These are phyloP conservation scores for Juncus effusus DNA, from an alignment of 176 grass and related monocot genomes.

Conservation along the genomic window DNA sequence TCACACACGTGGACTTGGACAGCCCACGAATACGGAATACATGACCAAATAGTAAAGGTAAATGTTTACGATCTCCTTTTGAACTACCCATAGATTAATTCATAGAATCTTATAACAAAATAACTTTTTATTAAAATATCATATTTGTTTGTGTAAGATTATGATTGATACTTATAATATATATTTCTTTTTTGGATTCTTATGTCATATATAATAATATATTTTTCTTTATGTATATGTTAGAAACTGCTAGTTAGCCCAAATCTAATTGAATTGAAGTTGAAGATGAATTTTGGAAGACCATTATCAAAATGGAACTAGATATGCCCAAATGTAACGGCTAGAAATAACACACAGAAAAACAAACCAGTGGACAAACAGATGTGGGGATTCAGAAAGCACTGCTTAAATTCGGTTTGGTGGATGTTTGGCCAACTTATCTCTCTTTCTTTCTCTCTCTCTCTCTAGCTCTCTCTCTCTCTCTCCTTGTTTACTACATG, in stretches of 20 bases:
- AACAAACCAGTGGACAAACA: neutral
- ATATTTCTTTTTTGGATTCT: neutral
- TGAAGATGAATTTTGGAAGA: too few relatives aligned
- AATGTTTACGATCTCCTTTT: neutral
- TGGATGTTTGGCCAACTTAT: slow-evolving; percentile 27
- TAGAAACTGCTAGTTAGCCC: too few relatives aligned
- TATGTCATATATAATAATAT: neutral
- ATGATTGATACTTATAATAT: neutral
- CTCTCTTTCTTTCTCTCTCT: slow-evolving; percentile 3
- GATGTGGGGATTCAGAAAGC: neutral
- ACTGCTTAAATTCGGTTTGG: slow-evolving; percentile 14
- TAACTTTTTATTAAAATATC: neutral
- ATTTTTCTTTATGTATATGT: too few relatives aligned
- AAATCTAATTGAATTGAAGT: too few relatives aligned
- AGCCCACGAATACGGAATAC: neutral
- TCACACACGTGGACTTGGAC: slow-evolving; percentile 24
- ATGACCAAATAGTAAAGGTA: neutral
- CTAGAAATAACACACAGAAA: slow-evolving; percentile 4
- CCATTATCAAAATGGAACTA: too few relatives aligned
- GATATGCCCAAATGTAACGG: slow-evolving; percentile 1
- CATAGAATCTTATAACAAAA: neutral
- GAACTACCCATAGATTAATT: neutral
- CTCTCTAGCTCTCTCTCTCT: neutral
- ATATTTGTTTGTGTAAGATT: neutral
- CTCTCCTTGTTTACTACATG: too few relatives aligned